Percentiles rank a stretch among this genome's conserved stretches.
Conservation (phyloP, 306 rosid genomes). For the Oxytropis ochrocephala region DNA sequence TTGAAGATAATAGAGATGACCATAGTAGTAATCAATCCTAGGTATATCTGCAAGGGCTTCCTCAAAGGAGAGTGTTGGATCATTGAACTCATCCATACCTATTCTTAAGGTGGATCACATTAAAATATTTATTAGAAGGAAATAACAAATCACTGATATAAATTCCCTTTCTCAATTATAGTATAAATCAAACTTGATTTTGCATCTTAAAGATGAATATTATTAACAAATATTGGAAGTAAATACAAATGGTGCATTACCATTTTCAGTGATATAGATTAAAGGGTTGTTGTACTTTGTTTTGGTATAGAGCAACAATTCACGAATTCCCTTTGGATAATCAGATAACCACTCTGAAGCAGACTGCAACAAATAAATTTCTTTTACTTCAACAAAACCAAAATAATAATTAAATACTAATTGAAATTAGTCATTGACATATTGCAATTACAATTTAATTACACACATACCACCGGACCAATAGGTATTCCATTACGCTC, state of each 20-base stretch:
- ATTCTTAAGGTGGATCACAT: neutral
- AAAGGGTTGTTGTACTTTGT: slow-evolving; percentile 21
- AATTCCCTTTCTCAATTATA: neutral
- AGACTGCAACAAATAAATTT: slow-evolving; percentile 23
- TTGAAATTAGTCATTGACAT: neutral
- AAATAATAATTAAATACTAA: neutral
- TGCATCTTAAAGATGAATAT: neutral
- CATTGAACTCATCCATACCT: slow-evolving; percentile 47
- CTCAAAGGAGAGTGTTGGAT: slow-evolving; percentile 33
- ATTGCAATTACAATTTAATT: neutral
- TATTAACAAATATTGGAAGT: neutral
- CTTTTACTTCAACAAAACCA: neutral
- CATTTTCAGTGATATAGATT: slow-evolving; percentile 28
- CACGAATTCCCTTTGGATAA: slow-evolving; percentile 46
- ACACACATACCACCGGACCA: slow-evolving; percentile 17
- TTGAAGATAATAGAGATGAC: slow-evolving; percentile 48
- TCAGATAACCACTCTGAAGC: slow-evolving; percentile 33
- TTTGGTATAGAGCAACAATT: slow-evolving; percentile 29
- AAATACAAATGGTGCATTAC: neutral
- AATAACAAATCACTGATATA: neutral
- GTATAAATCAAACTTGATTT: neutral
- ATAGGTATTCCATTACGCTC: slow-evolving; percentile 22
- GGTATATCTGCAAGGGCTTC: slow-evolving; percentile 37
- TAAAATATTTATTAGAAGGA: neutral
- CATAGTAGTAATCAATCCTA: slow-evolving; percentile 33